phyloP scores from a whole-genome alignment of 345 rosid species.

The Psidium guajava region DNA sequence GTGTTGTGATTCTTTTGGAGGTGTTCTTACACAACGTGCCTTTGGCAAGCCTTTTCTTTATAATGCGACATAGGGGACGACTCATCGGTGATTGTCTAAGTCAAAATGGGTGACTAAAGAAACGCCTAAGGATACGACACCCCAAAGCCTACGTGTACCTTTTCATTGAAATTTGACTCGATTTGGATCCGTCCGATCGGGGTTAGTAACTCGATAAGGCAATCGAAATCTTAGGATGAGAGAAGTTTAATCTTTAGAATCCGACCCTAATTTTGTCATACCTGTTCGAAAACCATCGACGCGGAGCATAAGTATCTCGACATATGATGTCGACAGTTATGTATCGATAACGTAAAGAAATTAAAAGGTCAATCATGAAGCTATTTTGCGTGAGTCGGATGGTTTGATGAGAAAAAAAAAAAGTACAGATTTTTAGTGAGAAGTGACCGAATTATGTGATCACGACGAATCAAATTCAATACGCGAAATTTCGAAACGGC shows the following conservation, averaged over 20 bases:
- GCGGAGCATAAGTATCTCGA: neutral
- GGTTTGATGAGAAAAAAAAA: too few relatives aligned
- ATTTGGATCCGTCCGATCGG: neutral
- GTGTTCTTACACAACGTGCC: neutral
- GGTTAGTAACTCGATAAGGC: neutral
- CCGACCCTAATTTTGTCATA: neutral
- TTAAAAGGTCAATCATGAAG: neutral
- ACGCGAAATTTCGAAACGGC: neutral
- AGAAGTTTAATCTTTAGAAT: neutral
- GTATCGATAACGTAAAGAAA: neutral
- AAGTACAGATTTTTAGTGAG: too few relatives aligned
- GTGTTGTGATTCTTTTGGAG: neutral
- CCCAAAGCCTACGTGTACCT: neutral
- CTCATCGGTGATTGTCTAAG: neutral
- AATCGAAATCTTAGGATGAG: neutral
- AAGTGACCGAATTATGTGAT: neutral
- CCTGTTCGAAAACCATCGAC: neutral
- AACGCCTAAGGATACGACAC: neutral
- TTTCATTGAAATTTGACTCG: neutral
- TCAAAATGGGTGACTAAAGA: neutral
- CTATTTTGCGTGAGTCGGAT: fast-evolving
- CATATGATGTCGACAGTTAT: neutral
- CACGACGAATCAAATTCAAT: too few relatives aligned
- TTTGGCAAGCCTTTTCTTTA: neutral
- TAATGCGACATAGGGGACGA: neutral